A percentile compares a stretch with the other conserved stretches of the same genome.
Evolutionary conservation across 75 land plant genomes (phyloP).

Genomic region (Cupressus sempervirens): DNA sequence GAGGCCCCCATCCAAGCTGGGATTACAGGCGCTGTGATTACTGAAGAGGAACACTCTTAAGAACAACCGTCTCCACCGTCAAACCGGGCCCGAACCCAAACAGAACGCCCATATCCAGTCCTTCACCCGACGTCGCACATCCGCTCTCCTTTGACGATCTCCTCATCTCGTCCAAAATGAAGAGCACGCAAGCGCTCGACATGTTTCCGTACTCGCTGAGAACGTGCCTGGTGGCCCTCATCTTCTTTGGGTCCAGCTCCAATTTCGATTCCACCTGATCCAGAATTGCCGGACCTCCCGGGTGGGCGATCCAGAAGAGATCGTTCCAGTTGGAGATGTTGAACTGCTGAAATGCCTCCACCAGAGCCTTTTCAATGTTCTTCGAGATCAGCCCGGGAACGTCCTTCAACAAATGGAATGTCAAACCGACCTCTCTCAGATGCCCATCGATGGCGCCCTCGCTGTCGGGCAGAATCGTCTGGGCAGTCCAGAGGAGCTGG

Average conservation of each 20-base stretch:
- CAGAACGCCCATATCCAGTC: constrained; percentile 32
- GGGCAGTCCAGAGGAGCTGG: constrained; percentile 30
- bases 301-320: constrained; percentile 12
- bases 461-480: constrained; percentile 30
- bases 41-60: neutral
- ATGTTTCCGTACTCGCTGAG: constrained; percentile 36
- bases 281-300: constrained; percentile 27
- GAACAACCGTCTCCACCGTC: constrained; percentile 29
- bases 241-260: constrained; percentile 26
- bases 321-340: neutral
- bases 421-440: constrained; percentile 44
- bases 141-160: constrained; percentile 12
- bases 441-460: constrained; percentile 41
- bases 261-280: constrained; percentile 27
- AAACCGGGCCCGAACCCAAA: constrained; percentile 43
- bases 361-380: constrained; percentile 33
- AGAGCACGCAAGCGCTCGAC: constrained; percentile 30
- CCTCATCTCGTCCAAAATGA: constrained; percentile 32
- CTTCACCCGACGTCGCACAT: constrained; percentile 21
- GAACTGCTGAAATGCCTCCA: constrained; percentile 17
- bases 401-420: constrained; percentile 40
- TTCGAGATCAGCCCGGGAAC: constrained; percentile 54
- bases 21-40: too few species aligned
- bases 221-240: constrained; percentile 21
- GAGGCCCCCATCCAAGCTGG: too few species aligned